Conservation (phyloP, 768 basidiomycete genomes). For the Mycena belliarum region DNA sequence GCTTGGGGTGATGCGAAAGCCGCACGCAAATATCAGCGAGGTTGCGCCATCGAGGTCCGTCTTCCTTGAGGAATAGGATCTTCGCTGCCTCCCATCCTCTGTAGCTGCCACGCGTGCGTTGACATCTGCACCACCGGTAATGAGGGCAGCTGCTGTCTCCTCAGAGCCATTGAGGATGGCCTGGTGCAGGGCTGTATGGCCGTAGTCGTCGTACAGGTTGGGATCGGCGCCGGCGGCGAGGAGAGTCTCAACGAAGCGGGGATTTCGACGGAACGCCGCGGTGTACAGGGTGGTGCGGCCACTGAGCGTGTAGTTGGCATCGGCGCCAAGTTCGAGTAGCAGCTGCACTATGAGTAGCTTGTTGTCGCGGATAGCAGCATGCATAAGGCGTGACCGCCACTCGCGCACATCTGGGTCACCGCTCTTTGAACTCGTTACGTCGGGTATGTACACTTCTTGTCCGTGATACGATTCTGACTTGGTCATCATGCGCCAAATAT, state of each 20-base stretch:
- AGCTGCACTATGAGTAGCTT: constrained; percentile 11
- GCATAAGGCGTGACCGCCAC: constrained; percentile 14
- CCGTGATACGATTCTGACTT: not conserved
- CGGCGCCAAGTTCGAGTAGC: constrained; percentile 16
- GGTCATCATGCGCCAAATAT: not conserved
- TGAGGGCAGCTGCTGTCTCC: not conserved
- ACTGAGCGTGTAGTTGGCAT: not conserved
- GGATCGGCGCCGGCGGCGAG: constrained; percentile 6
- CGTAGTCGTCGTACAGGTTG: not conserved
- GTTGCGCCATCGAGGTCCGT: not conserved
- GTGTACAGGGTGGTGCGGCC: constrained; percentile 11
- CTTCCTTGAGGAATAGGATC: no score
- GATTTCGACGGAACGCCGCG: constrained; percentile 4
- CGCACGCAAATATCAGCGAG: not conserved
- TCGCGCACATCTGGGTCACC: not conserved
- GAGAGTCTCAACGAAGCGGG: constrained; percentile 4
- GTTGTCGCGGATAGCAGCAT: constrained; percentile 16
- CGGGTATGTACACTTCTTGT: not conserved
- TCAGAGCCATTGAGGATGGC: constrained; percentile 9
- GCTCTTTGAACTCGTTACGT: not conserved
- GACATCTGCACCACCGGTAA: constrained; percentile 3
- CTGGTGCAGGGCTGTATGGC: constrained; percentile 8
- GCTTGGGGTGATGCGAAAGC: not conserved
- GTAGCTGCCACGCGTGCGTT: not conserved
- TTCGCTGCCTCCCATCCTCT: not conserved